Evolutionary conservation across 139 green algal species (phyloP), one percentile per base, ranked within the genome.

Genomic region (Tetradesmus obliquus): DNA sequence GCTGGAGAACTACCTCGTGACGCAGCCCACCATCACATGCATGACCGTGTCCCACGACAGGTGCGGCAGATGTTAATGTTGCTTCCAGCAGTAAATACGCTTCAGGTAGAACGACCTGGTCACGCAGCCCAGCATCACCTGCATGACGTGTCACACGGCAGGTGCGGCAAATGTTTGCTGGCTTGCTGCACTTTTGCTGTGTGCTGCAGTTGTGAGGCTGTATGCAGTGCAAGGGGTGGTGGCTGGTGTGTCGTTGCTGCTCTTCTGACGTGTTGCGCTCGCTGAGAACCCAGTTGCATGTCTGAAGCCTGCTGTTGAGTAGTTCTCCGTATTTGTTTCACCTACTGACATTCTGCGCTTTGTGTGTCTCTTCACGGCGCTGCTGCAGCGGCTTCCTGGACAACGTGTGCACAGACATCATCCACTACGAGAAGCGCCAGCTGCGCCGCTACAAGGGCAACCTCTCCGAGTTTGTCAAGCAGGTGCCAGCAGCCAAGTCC

Each of bases 91-190:
- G n/a, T n/a, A n/a, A n/a, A n/a, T n/a, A n/a, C n/a, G 17, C 13
- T 17, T n/a, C 95, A 92, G 88, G 88, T 91, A 97, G 93, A 90
- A 97, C 90, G 98, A 98, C 91, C 94, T 99, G 15, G 96, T 86
- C 60, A 93, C 89, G 66, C 92, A 96, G 86, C 94, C 92, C 19
- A 89, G 94, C 66, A 94, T 98, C 15, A 98, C 97, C 54, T 96
- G 91, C 91, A 97, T 99, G 92, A 97, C 98, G 97, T 99, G 12
- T 98, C 97, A 0, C 97, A 99, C 94, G 97, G 98, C 95, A 92
- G 88, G 32, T 45, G 32, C 32, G 32, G 32, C 32, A 45, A 45
- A 0, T 45, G 32, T 45, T 45, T 45, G 32, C 32, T 45, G 32
- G 0, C 32, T 45, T 45, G 32, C 32, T 45, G 32, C 32, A 45